Base-by-base conservation (phyloP, 2,329 filamentous ascomycete genomes). In the Achaetomium macrosporum region DNA sequence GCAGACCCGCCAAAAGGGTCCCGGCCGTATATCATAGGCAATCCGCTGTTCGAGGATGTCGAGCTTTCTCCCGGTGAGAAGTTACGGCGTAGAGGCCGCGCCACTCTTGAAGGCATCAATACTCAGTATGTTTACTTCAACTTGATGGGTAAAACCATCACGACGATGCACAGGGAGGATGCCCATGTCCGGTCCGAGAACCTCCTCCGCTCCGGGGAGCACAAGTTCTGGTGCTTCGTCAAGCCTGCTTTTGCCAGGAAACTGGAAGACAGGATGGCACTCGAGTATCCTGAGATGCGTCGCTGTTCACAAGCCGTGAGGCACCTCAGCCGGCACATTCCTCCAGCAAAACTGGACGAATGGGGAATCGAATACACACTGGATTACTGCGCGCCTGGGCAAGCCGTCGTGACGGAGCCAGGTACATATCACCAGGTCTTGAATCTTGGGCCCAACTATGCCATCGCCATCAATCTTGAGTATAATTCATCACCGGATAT, bases 101-200 rank as follows among this genome's bases (percentile, higher is more conserved):
- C 54, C 25, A 17, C 30, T 2, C 57, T 63, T 7, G 61, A 63
- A 40, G 61, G 61, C 25, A 61, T 63, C 53, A 63, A 62, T 35
- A 62, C 60, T 9, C 61, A 63, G 50, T 63, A 63, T 47, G 57
- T 63, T 40, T 63, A 63, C 47, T 63, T 62, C 51, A 63, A 63
- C 54, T 53, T 63, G 16, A 55, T 50, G 6, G 60, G 59, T 33
- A 60, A 60, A 36, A 63, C 61, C 16, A 59, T 63, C 52, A 63
- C 61, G 10, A 61, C 59, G 3, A 63, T 63, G 61, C 61, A 63
- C 50, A 53, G 60, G 43, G 61, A 63, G 46, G 61, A 63, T 43
- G 61, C 61, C 9, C 61, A 63, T 42, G 61, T 63, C 29, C 59
- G 61, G 13, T 63, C 61, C 12, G 61, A 63, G 43, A 63, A 63